These are phyloP conservation scores for Aspergillus fijiensis DNA, from an alignment of 2,329 filamentous ascomycete genomes.

Conservation along the genomic window DNA sequence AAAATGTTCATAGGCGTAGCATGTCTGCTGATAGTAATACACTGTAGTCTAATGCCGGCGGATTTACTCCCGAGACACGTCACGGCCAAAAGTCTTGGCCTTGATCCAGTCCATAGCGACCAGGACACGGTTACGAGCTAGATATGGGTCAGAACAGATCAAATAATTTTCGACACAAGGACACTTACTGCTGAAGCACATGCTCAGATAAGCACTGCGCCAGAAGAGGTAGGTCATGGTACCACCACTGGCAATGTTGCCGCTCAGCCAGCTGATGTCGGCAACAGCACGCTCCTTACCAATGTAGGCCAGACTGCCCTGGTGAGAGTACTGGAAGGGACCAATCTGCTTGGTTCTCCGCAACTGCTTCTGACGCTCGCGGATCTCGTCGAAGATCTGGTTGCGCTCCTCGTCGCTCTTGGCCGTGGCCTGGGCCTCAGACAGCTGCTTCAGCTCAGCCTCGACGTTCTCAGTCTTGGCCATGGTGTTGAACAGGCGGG, in stretches of 20 bases:
- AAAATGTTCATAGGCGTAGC: conserved; percentile 17
- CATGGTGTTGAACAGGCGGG: conserved; percentile 97
- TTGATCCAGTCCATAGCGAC: conserved; percentile 96
- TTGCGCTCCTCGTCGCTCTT: conserved; percentile 61
- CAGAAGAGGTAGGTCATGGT: conserved; percentile 97
- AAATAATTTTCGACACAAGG: background rate
- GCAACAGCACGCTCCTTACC: conserved; percentile 97
- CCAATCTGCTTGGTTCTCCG: conserved; percentile 90
- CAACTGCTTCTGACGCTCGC: conserved; percentile 80
- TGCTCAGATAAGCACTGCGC: conserved; percentile 96
- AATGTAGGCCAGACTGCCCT: conserved; percentile 96
- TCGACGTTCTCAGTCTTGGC: conserved; percentile 88
- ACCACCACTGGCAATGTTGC: conserved; percentile 91
- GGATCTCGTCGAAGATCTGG: conserved; percentile 70
- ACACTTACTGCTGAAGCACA: conserved; percentile 98
- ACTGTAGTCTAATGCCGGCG: conserved; percentile 6
- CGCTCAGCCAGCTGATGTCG: conserved; percentile 95
- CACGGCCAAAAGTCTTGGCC: conserved; percentile 92
- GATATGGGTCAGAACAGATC: conserved; percentile 15
- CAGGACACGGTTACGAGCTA: conserved; percentile 89
- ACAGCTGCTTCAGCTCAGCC: conserved; percentile 68
- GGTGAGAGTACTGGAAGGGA: conserved; percentile 97
- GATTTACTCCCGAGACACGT: conserved; percentile 61
- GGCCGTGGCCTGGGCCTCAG: conserved; percentile 64
- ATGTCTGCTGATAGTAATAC: conserved; percentile 18